Percentiles rank a stretch among this genome's conserved stretches.
phyloP scores from a whole-genome alignment of 805 yeast genomes.

The Metschnikowia noctiluminum region DNA sequence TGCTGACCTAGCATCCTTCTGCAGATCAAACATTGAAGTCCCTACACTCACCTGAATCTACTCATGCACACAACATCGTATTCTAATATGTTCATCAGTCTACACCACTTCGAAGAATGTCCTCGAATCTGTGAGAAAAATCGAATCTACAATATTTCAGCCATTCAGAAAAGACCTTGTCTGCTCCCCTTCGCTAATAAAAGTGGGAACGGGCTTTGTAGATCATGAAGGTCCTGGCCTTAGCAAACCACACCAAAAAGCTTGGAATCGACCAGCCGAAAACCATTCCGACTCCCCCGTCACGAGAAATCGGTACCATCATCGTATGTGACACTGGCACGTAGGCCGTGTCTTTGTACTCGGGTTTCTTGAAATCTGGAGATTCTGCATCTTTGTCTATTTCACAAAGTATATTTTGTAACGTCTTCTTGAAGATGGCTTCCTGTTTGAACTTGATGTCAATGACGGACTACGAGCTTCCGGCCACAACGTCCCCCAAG shows the following conservation, averaged over 20 bases:
- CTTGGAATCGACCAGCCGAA: constrained; percentile 30
- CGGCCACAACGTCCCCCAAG: constrained; percentile 33
- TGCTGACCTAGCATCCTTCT: too few species aligned
- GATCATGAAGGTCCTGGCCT: constrained; percentile 28
- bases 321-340: constrained; percentile 13
- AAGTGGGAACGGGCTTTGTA: constrained; percentile 20
- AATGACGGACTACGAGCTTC: constrained; percentile 21
- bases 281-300: constrained; percentile 33
- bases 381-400: not conserved
- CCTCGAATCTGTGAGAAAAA: too few species aligned
- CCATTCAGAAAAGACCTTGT: not conserved
- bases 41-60: too few species aligned
- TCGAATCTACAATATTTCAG: too few species aligned
- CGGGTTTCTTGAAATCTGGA: not conserved
- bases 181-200: not conserved
- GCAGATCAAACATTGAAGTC: too few species aligned
- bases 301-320: constrained; percentile 31
- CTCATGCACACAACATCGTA: too few species aligned
- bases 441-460: constrained; percentile 26
- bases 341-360: not conserved
- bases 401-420: constrained; percentile 3
- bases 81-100: too few species aligned
- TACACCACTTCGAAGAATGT: too few species aligned
- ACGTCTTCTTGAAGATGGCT: constrained; percentile 10
- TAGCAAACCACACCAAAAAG: constrained; percentile 25